phyloP scores from a whole-genome alignment of 2,329 filamentous ascomycete genomes.

The Pseudogymnoascus sp. region DNA sequence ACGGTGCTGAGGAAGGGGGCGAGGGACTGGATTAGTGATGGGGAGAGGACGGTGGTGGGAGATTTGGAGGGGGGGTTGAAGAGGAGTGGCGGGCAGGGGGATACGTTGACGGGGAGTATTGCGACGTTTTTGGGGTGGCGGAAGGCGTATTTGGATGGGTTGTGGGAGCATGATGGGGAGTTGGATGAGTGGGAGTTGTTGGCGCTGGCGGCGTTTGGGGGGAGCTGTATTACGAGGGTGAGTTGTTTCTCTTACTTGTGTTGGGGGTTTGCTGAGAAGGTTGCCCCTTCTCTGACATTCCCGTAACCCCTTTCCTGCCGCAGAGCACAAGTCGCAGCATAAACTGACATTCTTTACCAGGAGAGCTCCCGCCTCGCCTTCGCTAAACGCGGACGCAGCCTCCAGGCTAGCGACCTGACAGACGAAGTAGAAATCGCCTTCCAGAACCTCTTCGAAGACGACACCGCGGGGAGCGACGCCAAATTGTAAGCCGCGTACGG shows the following conservation, averaged over 20 bases:
- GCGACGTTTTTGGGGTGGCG: slow-evolving; percentile 86
- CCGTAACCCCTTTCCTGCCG: not conserved
- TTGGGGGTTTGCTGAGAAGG: not conserved
- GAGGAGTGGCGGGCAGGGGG: slow-evolving; percentile 87
- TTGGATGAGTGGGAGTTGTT: slow-evolving; percentile 53
- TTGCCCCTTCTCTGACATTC: not conserved
- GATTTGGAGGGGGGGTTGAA: slow-evolving; percentile 78
- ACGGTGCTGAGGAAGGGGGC: slow-evolving; percentile 85
- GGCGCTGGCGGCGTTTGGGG: slow-evolving; percentile 75
- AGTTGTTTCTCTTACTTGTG: slow-evolving; percentile 25
- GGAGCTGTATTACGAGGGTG: slow-evolving; percentile 76
- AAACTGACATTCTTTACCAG: slow-evolving; percentile 27
- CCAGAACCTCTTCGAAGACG: slow-evolving; percentile 58
- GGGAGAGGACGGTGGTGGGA: slow-evolving; percentile 62
- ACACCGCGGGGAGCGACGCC: not conserved
- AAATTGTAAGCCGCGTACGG: not conserved
- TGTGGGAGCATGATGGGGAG: slow-evolving; percentile 61
- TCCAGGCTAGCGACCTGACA: slow-evolving; percentile 86
- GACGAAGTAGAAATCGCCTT: slow-evolving; percentile 80
- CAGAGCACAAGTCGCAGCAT: not conserved
- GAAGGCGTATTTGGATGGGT: slow-evolving; percentile 70
- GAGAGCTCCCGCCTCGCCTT: slow-evolving; percentile 85
- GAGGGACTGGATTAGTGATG: slow-evolving; percentile 77
- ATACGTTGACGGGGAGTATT: slow-evolving; percentile 83
- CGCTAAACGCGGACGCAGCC: slow-evolving; percentile 68